Evolutionary conservation across 805 yeast species (phyloP), one percentile per base, ranked within the genome.

Genomic region (Grigorovia jiainica): DNA sequence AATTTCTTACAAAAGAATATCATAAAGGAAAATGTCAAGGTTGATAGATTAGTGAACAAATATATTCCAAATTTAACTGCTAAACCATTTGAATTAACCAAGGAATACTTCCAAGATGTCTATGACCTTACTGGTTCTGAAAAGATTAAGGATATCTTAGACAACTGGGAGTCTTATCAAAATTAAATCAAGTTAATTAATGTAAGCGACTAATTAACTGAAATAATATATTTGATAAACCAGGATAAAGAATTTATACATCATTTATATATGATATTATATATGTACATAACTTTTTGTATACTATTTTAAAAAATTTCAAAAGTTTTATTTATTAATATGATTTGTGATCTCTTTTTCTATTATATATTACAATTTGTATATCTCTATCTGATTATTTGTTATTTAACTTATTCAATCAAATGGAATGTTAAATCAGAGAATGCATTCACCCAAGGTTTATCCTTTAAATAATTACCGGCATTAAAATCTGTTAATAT

Each of bases 21-120:
- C 59, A 82, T 95, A 49, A 86, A 83, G 71, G 84, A 87, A 56
- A 94, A 96, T 38, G 92, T 92, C 51, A 90, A 90, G 72, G 95
- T 95, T 47, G 82, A 92, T 47, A 86, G 87, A 65, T 76, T 92
- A 69, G 79, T 86, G 55, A 89, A 89, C 62, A 92, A 89, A 72
- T 92, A 94, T 69, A 89, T 92, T 74, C 99, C 99, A 52, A 92
- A 92, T 73, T 78, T 92, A 74, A 94, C 98, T 51, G 98, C 98
- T 49, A 86, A 79, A 70, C 98, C 99, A 54, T 92, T 92, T 65
- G 79, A 83, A 68, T 82, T 92, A 54, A 82, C 97, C 34, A 92
- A 87, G 72, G 97, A 89, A 66, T 92, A 92, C 72, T 92, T 92
- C 73, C 83, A 94, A 72, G 95, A 86, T 55, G 99, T 92, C 41